A percentile compares a stretch with the other conserved stretches of the same genome.
phyloP scores from a whole-genome alignment of 768 basidiomycete species.

The Tylopilus cervinicoccineus region DNA sequence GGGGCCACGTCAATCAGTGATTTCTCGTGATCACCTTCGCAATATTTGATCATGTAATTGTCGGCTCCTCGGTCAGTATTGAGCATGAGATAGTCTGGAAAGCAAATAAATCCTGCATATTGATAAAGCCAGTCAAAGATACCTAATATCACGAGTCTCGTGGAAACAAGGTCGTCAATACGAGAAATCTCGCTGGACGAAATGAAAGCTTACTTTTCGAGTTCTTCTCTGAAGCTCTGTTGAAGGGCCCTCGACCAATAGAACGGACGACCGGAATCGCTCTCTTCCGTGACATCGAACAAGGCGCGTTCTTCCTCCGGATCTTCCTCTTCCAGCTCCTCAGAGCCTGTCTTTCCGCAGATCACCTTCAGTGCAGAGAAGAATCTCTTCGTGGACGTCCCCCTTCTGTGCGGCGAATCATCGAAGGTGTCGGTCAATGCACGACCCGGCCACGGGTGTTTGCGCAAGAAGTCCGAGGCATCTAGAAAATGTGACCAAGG shows the following conservation, averaged over 20 bases:
- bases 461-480: conserved; percentile 82
- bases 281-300: conserved; percentile 61
- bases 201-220: conserved; percentile 66
- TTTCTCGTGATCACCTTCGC: conserved; percentile 77
- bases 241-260: conserved; percentile 81
- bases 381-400: conserved; percentile 63
- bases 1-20: conserved; percentile 76
- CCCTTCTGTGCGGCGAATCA: conserved; percentile 74
- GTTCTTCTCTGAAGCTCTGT: conserved; percentile 78
- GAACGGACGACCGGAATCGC: conserved; percentile 57
- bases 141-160: conserved; percentile 82
- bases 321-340: conserved; percentile 69
- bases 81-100: conserved; percentile 81
- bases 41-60: conserved; percentile 92
- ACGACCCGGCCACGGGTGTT: conserved; percentile 85
- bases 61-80: conserved; percentile 86
- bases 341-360: conserved; percentile 81
- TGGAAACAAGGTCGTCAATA: conserved; percentile 8
- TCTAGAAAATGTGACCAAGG: conserved; percentile 40
- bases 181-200: background rate
- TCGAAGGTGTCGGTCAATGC: conserved; percentile 83
- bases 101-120: conserved; percentile 1
- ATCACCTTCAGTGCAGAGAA: conserved; percentile 67
- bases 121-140: background rate
- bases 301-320: conserved; percentile 70